Conservation (phyloP, 2,329 filamentous ascomycete genomes). For the Aspergillus felis region DNA sequence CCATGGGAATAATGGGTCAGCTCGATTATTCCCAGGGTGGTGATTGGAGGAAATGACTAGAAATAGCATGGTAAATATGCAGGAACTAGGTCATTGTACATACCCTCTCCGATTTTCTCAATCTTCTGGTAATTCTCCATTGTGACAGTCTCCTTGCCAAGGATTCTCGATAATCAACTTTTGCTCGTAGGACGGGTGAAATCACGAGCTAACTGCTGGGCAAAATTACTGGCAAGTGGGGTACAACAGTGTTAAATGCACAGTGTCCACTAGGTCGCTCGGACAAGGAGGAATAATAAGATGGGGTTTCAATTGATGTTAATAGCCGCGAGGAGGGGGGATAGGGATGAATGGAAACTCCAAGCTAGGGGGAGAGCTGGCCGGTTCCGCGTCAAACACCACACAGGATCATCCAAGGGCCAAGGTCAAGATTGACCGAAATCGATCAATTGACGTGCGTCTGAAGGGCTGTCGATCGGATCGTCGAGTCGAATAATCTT, state of each 20-base stretch:
- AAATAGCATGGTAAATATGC: background rate
- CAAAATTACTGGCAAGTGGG: background rate
- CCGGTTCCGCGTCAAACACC: background rate
- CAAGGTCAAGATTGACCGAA: background rate
- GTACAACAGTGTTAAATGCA: background rate
- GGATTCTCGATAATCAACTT: background rate
- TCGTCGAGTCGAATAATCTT: constrained; percentile 45
- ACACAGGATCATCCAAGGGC: background rate
- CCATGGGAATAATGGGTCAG: constrained; percentile 1
- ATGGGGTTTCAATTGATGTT: background rate
- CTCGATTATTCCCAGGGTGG: background rate
- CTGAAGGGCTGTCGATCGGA: background rate
- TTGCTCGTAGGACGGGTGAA: background rate
- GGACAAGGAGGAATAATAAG: background rate
- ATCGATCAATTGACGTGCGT: background rate
- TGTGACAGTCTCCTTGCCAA: constrained; percentile 11
- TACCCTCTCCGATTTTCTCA: constrained; percentile 95
- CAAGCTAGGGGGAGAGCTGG: background rate
- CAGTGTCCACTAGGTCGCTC: background rate
- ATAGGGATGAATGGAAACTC: background rate
- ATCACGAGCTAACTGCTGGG: background rate
- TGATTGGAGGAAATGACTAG: background rate
- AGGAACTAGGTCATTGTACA: constrained; percentile 24
- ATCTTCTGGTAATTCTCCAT: constrained; percentile 98
- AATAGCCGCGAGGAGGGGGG: background rate